phyloP scores from a whole-genome alignment of 2,329 filamentous ascomycete genomes.

The Drechslerella coelobrocha region DNA sequence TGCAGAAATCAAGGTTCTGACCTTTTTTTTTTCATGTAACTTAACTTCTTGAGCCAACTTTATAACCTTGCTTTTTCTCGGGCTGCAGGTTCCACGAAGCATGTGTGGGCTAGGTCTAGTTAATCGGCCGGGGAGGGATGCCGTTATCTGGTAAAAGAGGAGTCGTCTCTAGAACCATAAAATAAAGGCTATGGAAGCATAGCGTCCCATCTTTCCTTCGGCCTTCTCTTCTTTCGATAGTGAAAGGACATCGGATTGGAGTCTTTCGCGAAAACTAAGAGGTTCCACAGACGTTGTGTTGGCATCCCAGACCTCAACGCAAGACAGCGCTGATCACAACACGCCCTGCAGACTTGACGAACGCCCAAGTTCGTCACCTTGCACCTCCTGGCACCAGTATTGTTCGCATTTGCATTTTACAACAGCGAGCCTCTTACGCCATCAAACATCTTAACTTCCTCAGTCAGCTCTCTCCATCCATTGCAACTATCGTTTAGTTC shows the following conservation, averaged over 20 bases:
- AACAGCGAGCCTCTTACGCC: no score
- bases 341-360: no score
- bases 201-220: neutral
- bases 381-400: no score
- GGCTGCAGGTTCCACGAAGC: constrained; percentile 31
- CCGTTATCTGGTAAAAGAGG: neutral
- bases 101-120: constrained; percentile 26
- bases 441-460: no score
- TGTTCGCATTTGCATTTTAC: no score
- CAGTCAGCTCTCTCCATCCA: neutral
- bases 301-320: neutral
- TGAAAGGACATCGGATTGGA: neutral
- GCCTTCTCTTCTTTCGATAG: neutral
- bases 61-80: constrained; percentile 40
- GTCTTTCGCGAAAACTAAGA: neutral
- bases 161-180: neutral
- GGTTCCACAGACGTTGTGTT: neutral
- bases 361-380: no score
- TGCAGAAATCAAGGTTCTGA: constrained; percentile 43
- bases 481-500: constrained; percentile 33
- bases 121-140: neutral
- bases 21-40: no score
- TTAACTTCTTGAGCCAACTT: constrained; percentile 22
- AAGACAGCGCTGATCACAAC: neutral
- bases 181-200: neutral